Percentiles rank a stretch among this genome's conserved stretches.
Evolutionary conservation across 495 filamentous ascomycete species (phyloP).

Genomic region (Xylaria sp.): DNA sequence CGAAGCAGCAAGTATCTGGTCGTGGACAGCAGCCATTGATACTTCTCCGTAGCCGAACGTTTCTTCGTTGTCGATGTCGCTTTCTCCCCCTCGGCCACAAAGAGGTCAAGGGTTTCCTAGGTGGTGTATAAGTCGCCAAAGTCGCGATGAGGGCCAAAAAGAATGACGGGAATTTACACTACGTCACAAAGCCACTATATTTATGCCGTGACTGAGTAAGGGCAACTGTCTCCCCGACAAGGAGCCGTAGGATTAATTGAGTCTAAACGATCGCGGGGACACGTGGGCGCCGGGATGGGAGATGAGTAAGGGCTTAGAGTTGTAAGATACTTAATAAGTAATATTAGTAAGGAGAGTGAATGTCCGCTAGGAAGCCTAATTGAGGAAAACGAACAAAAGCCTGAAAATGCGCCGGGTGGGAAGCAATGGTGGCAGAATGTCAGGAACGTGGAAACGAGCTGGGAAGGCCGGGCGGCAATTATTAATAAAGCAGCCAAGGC

Average conservation of each 20-base stretch:
- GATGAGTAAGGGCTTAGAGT: not conserved
- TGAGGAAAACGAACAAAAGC: not conserved
- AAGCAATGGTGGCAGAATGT: not conserved
- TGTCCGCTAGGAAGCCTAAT: not conserved
- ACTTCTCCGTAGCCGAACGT: not conserved
- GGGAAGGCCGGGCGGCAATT: not conserved
- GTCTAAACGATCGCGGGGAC: not conserved
- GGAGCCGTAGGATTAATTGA: not conserved
- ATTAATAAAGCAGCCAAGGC: conserved; percentile 4
- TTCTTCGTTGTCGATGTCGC: not conserved
- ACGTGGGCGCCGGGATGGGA: not conserved
- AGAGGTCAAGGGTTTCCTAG: not conserved
- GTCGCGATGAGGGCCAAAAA: not conserved
- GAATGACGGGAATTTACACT: not conserved
- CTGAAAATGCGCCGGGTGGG: not conserved
- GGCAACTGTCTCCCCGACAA: not conserved
- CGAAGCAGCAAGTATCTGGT: conserved; percentile 31
- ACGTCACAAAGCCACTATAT: not conserved
- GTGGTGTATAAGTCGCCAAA: not conserved
- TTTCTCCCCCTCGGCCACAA: not conserved
- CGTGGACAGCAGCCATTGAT: conserved; percentile 31
- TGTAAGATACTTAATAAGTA: not conserved
- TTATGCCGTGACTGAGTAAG: not conserved
- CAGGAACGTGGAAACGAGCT: conserved; percentile 7
- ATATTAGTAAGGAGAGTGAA: not conserved